These are phyloP conservation scores for Solanum okadae DNA, from an alignment of 257 asterid species.

Conservation along the genomic window DNA sequence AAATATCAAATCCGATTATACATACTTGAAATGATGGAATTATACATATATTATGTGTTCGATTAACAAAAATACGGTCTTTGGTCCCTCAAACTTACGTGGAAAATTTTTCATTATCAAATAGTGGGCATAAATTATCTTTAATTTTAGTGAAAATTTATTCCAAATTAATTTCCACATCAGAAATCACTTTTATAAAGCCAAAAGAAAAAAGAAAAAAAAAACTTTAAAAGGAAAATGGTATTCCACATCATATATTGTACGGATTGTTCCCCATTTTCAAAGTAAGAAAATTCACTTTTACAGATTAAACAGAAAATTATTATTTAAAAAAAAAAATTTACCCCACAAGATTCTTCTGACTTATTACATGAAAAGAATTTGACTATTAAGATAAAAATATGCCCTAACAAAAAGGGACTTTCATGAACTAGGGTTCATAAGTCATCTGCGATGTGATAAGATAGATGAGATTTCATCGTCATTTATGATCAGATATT, in stretches of 20 bases:
- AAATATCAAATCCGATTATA: neutral
- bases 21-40: neutral
- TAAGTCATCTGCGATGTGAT: neutral
- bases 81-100: neutral
- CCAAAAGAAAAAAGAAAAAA: neutral
- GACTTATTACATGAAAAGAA: neutral
- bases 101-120: neutral
- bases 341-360: neutral
- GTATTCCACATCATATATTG: neutral
- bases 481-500: rapidly evolving
- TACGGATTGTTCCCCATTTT: neutral
- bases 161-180: neutral
- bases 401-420: neutral
- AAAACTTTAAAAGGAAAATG: neutral
- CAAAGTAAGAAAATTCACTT: neutral
- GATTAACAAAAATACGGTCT: neutral
- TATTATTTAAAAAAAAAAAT: neutral
- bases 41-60: neutral
- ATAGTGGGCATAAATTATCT: neutral
- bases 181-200: neutral
- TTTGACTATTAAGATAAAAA: neutral
- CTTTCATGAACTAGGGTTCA: neutral
- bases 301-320: neutral
- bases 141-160: neutral
- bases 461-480: neutral